Base-by-base conservation (phyloP, 2,329 filamentous ascomycete species). In the Cordyceps cicadae region DNA sequence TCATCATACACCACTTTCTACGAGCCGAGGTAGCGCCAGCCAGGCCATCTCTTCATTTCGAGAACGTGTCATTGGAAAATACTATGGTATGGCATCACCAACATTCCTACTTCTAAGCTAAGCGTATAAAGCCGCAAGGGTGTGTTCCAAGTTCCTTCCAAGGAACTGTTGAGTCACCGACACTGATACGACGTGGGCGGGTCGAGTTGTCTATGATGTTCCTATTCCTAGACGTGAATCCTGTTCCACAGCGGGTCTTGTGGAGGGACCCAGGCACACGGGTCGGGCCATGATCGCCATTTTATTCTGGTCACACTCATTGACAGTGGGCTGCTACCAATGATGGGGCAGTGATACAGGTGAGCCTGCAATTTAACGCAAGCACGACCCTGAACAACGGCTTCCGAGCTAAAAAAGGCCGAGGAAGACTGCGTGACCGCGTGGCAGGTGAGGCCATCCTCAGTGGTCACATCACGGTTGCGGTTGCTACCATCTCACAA, bases 241-340 rank as follows among this genome's bases (percentile, higher is more conserved):
- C 54, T 29, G 32, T 57, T 21, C 56, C 56, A 24, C 48, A 52
- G 56, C 56, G 56, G 56, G 56, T 26, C 34, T 17, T 49, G 56
- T 51, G 48, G 56, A 52, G 56, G 56, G 45, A 45, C 49, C 48
- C 32, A 29, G 46, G 37, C 37, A 24, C 37, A 59, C 56, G 48
- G 56, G 34, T 59, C 39, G 56, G 56, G 37, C 56, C 56, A 59
- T 52, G 15, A 12, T 45, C 37, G 7, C 24, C 39, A 32, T 8
- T 21, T 26, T 12, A 5, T 48, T 14, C 45, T 12, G 9, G 45
- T 4, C 24, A 14, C 3, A 15, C 45, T 24, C 9, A 5, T 17
- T 11, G 19, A 4, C 45, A 48, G 14, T 17, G 19, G 54, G 6
- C 43, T 19, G 29, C 29, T 8, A 29, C 29, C 29, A 29, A 11